A percentile compares a stretch with the other conserved stretches of the same genome.
Evolutionary conservation across 148 eudicot species (phyloP).

Genomic region (Rhododendron molle): DNA sequence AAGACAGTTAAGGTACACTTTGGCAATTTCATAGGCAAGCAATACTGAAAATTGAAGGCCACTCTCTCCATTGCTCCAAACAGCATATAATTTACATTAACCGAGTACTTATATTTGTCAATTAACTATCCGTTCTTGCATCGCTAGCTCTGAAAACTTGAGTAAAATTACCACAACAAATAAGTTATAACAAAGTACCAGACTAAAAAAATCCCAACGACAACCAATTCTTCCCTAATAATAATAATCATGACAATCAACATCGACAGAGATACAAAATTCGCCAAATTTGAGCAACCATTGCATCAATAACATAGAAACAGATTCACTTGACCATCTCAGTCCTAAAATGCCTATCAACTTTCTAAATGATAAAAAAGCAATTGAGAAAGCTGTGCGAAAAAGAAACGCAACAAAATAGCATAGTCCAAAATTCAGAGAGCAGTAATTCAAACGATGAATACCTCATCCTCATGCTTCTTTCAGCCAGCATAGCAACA

Average conservation of each 20-base stretch:
- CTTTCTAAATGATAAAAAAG: neutral
- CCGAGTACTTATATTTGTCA: neutral
- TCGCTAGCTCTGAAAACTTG: neutral
- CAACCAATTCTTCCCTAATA: neutral
- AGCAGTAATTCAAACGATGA: neutral
- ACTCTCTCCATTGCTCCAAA: neutral
- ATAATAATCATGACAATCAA: neutral
- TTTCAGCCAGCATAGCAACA: neutral
- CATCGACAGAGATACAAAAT: neutral
- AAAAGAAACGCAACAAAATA: neutral
- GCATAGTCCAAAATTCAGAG: neutral
- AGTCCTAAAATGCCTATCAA: neutral
- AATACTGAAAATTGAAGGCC: neutral
- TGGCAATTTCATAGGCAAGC: neutral
- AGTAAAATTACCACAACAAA: neutral
- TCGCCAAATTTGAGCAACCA: neutral
- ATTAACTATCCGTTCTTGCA: neutral
- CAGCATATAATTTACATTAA: neutral
- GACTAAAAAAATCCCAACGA: neutral
- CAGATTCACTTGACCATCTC: neutral
- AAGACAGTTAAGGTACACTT: neutral
- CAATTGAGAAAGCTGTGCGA: neutral
- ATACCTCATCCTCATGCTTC: neutral
- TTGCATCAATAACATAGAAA: neutral
- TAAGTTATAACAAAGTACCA: neutral